Evolutionary conservation across 1,284 basidiomycete genomes (phyloP).

Genomic region (Ustilago xerochloae): DNA sequence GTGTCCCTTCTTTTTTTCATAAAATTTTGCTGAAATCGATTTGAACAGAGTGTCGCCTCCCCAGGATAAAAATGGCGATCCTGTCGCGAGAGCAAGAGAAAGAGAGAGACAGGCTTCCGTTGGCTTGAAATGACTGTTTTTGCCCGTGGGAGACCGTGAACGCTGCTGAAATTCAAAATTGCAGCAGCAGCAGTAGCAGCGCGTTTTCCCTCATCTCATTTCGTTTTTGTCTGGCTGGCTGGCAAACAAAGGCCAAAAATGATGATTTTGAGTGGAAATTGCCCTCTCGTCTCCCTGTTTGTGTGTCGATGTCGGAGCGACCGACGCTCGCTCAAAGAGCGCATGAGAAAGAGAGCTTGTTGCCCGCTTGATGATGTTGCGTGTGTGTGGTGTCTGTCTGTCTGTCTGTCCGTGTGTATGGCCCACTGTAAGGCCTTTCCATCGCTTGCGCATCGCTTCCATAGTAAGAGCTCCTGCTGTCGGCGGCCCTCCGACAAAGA

Average conservation of each 20-base stretch:
- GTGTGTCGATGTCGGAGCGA: background rate
- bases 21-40: background rate
- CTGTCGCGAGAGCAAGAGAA: too few species aligned
- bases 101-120: too few species aligned
- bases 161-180: background rate
- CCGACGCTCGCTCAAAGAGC: background rate
- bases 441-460: background rate
- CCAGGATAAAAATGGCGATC: too few species aligned
- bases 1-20: background rate
- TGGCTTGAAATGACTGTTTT: too few species aligned
- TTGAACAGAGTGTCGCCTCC: too few species aligned
- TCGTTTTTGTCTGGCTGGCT: background rate
- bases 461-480: background rate
- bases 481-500: constrained; percentile 1
- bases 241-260: background rate
- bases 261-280: background rate
- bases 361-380: too few species aligned
- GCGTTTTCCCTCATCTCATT: background rate
- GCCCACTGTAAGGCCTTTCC: background rate
- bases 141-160: too few species aligned
- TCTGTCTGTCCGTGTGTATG: background rate
- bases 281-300: background rate
- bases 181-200: too few species aligned
- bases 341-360: background rate
- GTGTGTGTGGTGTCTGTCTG: background rate